Conservation (phyloP, 129 eudicot species). For the Sambucus nigra region DNA sequence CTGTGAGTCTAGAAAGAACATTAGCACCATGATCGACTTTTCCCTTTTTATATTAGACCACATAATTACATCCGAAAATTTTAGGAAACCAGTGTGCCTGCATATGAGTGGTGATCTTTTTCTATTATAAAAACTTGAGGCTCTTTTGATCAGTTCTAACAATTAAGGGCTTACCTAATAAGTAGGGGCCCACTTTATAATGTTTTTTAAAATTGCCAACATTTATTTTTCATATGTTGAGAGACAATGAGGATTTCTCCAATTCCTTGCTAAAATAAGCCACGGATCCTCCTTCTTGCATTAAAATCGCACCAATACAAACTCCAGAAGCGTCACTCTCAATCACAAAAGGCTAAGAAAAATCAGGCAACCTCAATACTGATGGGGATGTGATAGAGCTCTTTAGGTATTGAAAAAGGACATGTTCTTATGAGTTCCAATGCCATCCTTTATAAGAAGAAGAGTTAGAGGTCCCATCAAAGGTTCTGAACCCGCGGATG, state of each 20-base stretch:
- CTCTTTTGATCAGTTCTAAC: conserved; percentile 6
- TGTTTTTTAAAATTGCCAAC: background rate
- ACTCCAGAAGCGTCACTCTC: background rate
- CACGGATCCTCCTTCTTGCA: background rate
- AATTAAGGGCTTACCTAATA: background rate
- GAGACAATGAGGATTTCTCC: too few relatives aligned
- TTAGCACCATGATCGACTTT: conserved; percentile 3
- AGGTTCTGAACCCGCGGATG: background rate
- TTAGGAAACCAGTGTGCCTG: background rate
- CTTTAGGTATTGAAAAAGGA: background rate
- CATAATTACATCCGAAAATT: background rate
- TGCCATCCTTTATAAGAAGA: background rate
- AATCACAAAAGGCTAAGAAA: background rate
- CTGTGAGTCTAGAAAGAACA: conserved; percentile 6
- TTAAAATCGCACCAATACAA: conserved; percentile 7
- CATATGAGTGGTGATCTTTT: background rate
- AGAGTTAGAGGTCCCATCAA: background rate
- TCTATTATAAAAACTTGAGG: background rate
- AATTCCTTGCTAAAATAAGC: conserved; percentile 9
- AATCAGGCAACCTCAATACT: background rate
- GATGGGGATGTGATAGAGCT: background rate
- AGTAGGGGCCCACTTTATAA: conserved; percentile 5
- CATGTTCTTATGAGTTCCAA: background rate
- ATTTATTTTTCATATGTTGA: conserved; percentile 5
- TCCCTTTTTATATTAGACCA: background rate